These are phyloP conservation scores for Sorghum bicolor DNA, from an alignment of 176 grass and related monocot species.

Conservation along the genomic window Sorghum_bicolor_NCBIv3 NC_012872.2:9324001-9324500, in stretches of 20 bases:
- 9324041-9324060: constrained; percentile 38
- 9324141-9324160: constrained; percentile 35
- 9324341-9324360: no score
- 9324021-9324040: not conserved
- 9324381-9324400: no score
- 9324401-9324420: no score
- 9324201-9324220: not conserved
- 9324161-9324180: not conserved
- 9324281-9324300: not conserved
- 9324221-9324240: not conserved
- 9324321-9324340: not conserved
- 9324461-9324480: no score
- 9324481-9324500: no score
- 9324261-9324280: not conserved
- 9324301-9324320: not conserved
- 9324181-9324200: not conserved
- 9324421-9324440: no score
- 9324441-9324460: no score
- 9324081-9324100: constrained; percentile 80
- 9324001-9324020: not conserved
- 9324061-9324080: constrained; percentile 89
- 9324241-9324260: not conserved
- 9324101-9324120: constrained; percentile 95
- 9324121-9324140: constrained; percentile 51
- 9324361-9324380: no score